Percentiles rank a stretch among this genome's conserved stretches.
Evolutionary conservation across 208 protist genomes (phyloP).

Genomic region (Trichomonas vaginalis): DNA sequence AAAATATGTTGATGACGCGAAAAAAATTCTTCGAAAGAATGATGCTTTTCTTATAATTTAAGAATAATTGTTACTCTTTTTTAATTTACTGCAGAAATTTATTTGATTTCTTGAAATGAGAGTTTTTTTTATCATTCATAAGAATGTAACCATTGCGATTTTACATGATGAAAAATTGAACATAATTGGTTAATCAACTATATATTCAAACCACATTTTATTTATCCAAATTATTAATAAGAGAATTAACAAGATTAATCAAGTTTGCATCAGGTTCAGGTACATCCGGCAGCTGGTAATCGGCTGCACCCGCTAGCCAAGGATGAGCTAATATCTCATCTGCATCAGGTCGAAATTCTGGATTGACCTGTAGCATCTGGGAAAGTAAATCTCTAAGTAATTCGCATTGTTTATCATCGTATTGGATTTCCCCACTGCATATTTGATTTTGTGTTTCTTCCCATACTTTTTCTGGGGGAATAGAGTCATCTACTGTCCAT

Average conservation of each 20-base stretch:
- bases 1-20: no score
- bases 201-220: no score
- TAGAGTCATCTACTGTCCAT: not conserved
- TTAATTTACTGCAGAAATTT: no score
- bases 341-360: not conserved
- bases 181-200: no score
- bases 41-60: no score
- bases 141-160: no score
- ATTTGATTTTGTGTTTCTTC: not conserved
- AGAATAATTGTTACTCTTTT: no score
- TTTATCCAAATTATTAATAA: not conserved
- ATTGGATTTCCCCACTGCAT: not conserved
- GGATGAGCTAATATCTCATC: not conserved
- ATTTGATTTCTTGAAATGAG: no score
- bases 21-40: no score
- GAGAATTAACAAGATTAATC: not conserved
- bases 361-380: not conserved
- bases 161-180: no score
- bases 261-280: not conserved
- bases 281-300: not conserved
- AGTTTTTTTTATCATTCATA: no score
- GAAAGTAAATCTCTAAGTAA: not conserved
- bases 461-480: not conserved
- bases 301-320: not conserved
- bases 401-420: not conserved